Evolutionary conservation across 2,329 filamentous ascomycete genomes (phyloP).

Genomic region (Botrytis medusae): DNA sequence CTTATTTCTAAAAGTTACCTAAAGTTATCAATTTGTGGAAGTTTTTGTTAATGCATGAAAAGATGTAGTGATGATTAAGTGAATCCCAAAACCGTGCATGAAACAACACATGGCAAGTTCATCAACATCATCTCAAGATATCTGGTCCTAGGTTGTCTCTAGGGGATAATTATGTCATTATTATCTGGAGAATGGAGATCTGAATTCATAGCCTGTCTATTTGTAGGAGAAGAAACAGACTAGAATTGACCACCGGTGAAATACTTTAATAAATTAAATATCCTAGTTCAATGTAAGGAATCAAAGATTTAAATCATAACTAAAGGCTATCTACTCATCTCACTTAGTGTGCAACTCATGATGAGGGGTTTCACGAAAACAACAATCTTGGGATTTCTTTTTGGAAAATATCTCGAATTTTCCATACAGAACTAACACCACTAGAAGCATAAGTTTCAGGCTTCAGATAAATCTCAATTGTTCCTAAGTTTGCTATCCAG

Average conservation of each 20-base stretch:
- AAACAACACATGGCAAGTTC: neutral
- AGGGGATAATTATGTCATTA: neutral
- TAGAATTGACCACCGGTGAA: rapidly evolving
- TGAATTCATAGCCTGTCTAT: neutral
- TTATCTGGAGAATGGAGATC: neutral
- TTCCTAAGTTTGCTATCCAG: neutral
- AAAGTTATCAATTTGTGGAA: too few species aligned
- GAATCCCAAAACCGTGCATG: neutral
- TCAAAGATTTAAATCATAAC: too few species aligned
- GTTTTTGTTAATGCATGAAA: too few species aligned
- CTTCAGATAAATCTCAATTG: neutral
- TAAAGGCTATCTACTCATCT: too few species aligned
- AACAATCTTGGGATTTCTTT: neutral
- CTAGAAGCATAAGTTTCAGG: neutral
- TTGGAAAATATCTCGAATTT: neutral
- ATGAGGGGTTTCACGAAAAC: neutral
- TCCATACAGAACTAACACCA: rapidly evolving
- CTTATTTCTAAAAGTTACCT: neutral
- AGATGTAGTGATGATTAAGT: rapidly evolving
- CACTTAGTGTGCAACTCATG: neutral
- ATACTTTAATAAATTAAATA: rapidly evolving
- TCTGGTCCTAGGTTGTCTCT: too few species aligned
- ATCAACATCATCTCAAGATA: neutral
- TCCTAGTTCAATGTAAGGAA: neutral
- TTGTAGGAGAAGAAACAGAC: neutral